phyloP scores from a whole-genome alignment of 768 basidiomycete species.

The Suillus subaureus region DNA sequence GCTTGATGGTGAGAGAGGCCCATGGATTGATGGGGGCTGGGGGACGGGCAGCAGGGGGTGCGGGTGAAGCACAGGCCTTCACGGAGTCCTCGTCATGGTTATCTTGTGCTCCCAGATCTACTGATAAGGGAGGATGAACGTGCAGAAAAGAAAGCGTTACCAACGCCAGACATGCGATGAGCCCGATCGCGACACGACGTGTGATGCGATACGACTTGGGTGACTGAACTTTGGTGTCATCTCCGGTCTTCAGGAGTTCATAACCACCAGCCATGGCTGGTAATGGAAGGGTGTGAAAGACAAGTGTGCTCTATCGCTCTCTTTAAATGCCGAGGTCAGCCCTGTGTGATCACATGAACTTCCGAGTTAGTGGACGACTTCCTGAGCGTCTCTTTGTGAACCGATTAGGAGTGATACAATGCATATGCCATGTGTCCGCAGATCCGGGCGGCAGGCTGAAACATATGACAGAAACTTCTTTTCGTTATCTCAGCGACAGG shows the following conservation, averaged over 20 bases:
- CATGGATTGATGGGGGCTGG: slow-evolving; percentile 52
- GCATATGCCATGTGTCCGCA: not conserved
- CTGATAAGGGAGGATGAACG: slow-evolving; percentile 8
- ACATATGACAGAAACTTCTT: not conserved
- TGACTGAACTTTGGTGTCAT: not conserved
- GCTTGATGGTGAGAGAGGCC: slow-evolving; percentile 46
- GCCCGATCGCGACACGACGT: slow-evolving; percentile 16
- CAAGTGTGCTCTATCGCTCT: not conserved
- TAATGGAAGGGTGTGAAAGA: slow-evolving; percentile 1
- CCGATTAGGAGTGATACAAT: not conserved
- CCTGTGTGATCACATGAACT: not conserved
- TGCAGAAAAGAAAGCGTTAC: slow-evolving; percentile 17
- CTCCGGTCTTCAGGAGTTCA: slow-evolving; percentile 16
- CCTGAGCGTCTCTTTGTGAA: not conserved
- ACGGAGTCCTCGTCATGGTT: slow-evolving; percentile 17
- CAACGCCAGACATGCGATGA: slow-evolving; percentile 17
- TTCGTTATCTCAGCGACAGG: not conserved
- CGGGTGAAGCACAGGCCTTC: slow-evolving; percentile 36
- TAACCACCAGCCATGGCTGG: slow-evolving; percentile 25
- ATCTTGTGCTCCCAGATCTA: not conserved
- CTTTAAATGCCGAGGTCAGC: not conserved
- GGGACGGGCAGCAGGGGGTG: slow-evolving; percentile 36
- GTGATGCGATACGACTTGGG: slow-evolving; percentile 11
- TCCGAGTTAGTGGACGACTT: not conserved
- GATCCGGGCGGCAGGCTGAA: not conserved